Base-by-base conservation (phyloP, 2,329 filamentous ascomycete genomes). In the Clonostachys byssicola region DNA sequence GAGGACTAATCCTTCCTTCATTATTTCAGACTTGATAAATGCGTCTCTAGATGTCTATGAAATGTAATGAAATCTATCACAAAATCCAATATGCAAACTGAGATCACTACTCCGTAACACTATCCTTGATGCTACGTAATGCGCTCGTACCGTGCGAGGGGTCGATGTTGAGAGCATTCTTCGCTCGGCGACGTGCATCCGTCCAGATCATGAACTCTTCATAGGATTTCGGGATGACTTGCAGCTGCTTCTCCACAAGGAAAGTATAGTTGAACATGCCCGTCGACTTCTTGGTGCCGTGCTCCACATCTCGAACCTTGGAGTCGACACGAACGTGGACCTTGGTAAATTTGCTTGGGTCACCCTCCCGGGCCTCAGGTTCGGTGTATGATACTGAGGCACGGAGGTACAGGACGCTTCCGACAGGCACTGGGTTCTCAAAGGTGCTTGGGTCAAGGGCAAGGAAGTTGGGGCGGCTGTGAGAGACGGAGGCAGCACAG, bases 201-300 rank as follows among this genome's bases (percentile, higher is more conserved):
- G 60, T 54, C 30, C 59, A 62, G 10, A 62, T 55, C 59, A 62
- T 62, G 6, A 58, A 60, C 52, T 62, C 60, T 14, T 60, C 53
- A 46, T 62, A 62, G 1, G 57, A 60, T 40, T 61, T 51, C 3
- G 60, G 60, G 38, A 62, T 44, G 12, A 62, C 58, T 43, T 58
- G 58, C 0, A 62, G 23, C 2, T 59, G 39, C 44, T 58, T 62
- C 3, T 57, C 55, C 4, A 62, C 60, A 1, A 56, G 58, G 33
- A 62, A 62, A 1, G 60, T 62, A 30, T 62, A 62, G 47, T 62
- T 62, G 47, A 62, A 62, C 35, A 61, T 58, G 2, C 60, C 60
- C 8, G 60, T 62, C 0, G 57, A 43, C 12, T 60, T 62, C 8
- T 58, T 56, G 20, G 56, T 52, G 12, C 60, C 60, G 35, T 62